Conservation (phyloP, 495 filamentous ascomycete species). For the Aspergillus cavernicola region DNA sequence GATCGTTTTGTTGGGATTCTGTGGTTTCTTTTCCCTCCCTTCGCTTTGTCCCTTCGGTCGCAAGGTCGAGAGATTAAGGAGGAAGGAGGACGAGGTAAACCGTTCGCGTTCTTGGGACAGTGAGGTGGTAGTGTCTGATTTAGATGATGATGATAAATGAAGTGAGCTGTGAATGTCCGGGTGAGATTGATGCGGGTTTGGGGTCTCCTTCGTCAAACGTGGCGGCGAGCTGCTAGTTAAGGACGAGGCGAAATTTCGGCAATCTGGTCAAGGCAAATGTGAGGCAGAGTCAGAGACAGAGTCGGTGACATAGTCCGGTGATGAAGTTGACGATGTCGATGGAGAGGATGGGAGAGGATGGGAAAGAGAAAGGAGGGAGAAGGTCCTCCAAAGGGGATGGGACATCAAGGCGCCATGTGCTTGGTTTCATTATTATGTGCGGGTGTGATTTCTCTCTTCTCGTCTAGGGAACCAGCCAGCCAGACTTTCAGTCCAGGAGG, state of each 20-base stretch:
- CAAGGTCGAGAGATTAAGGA: not conserved
- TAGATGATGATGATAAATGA: slow-evolving; percentile 17
- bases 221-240: slow-evolving; percentile 22
- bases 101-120: not conserved
- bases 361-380: slow-evolving; percentile 17
- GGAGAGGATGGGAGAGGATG: slow-evolving; percentile 14
- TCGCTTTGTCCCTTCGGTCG: slow-evolving; percentile 2
- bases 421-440: slow-evolving; percentile 30
- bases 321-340: slow-evolving; percentile 20
- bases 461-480: slow-evolving; percentile 24
- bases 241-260: slow-evolving; percentile 24
- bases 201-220: slow-evolving; percentile 13
- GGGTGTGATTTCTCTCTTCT: slow-evolving; percentile 24
- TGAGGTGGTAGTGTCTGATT: slow-evolving; percentile 14
- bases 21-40: slow-evolving; percentile 1
- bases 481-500: slow-evolving; percentile 24
- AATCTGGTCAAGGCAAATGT: slow-evolving; percentile 19
- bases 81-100: not conserved
- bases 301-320: slow-evolving; percentile 33
- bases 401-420: slow-evolving; percentile 22
- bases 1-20: not conserved
- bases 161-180: slow-evolving; percentile 10
- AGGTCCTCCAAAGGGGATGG: slow-evolving; percentile 28
- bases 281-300: no score
- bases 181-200: slow-evolving; percentile 16